Evolutionary conservation across 768 basidiomycete species (phyloP).

Genomic region (Amanita rubescens): DNA sequence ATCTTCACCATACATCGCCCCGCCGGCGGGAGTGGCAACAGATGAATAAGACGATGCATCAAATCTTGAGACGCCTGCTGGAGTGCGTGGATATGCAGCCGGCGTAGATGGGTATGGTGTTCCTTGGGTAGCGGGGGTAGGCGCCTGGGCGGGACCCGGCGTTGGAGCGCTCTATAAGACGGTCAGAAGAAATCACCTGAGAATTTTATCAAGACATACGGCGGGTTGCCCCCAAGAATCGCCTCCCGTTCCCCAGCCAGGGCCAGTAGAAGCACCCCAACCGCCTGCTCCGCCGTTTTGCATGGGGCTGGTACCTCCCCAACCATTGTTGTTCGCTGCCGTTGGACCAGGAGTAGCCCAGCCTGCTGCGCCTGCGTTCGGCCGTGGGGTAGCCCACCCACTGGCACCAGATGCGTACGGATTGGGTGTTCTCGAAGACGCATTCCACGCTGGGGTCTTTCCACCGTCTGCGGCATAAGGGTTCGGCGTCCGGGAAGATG

Average conservation of each 20-base stretch:
- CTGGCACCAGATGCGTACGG: slow-evolving; percentile 49
- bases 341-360: slow-evolving; percentile 7
- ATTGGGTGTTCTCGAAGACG: slow-evolving; percentile 61
- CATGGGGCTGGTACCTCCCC: slow-evolving; percentile 38
- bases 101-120: slow-evolving; percentile 29
- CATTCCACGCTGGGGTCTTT: slow-evolving; percentile 64
- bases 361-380: neutral
- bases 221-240: slow-evolving; percentile 20
- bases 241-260: slow-evolving; percentile 22
- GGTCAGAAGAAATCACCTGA: slow-evolving; percentile 1
- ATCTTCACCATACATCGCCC: neutral
- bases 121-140: slow-evolving; percentile 28
- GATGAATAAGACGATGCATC: slow-evolving; percentile 15
- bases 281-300: slow-evolving; percentile 25
- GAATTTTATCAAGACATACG: slow-evolving; percentile 20
- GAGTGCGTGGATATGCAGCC: slow-evolving; percentile 24
- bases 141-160: slow-evolving; percentile 40
- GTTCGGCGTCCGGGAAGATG: slow-evolving; percentile 63
- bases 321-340: slow-evolving; percentile 17
- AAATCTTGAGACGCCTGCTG: slow-evolving; percentile 17
- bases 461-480: slow-evolving; percentile 51
- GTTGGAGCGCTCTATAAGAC: slow-evolving; percentile 40
- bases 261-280: slow-evolving; percentile 17
- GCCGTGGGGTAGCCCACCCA: slow-evolving; percentile 17
- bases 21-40: slow-evolving; percentile 31